phyloP scores from a whole-genome alignment of 257 asterid genomes.

The Solanum clarkiae region DNA sequence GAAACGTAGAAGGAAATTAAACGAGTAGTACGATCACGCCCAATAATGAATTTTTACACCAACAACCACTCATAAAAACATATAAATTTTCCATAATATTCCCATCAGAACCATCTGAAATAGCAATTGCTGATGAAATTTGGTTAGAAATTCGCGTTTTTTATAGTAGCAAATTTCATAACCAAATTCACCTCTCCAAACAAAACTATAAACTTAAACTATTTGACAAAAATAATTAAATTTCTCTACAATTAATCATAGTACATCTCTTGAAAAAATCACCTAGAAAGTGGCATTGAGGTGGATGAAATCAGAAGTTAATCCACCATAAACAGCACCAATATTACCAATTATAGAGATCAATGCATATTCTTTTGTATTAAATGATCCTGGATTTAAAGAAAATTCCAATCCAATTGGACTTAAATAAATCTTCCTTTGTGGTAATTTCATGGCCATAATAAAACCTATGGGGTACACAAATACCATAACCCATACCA shows the following conservation, averaged over 20 bases:
- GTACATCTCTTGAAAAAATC: background rate
- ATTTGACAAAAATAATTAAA: no score
- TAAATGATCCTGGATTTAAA: constrained; percentile 50
- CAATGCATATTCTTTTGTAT: constrained; percentile 39
- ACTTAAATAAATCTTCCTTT: constrained; percentile 23
- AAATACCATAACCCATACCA: constrained; percentile 17
- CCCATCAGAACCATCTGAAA: background rate
- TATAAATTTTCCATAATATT: no score
- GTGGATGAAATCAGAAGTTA: constrained; percentile 24
- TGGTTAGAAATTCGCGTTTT: no score
- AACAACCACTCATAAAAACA: no score
- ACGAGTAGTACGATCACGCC: no score
- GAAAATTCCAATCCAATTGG: constrained; percentile 35
- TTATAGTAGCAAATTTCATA: background rate
- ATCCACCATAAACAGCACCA: constrained; percentile 51
- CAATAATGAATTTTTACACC: no score
- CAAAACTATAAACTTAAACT: no score
- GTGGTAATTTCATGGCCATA: constrained; percentile 38
- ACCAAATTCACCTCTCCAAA: background rate
- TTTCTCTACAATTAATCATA: no score
- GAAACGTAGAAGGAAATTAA: no score
- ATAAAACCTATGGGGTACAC: constrained; percentile 30
- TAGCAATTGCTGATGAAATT: no score
- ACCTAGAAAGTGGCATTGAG: background rate
- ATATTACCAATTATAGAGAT: constrained; percentile 51